Percentiles rank a stretch among this genome's conserved stretches.
Conservation (phyloP, 2,329 filamentous ascomycete genomes). For the Neocatenulostroma microsporum region DNA sequence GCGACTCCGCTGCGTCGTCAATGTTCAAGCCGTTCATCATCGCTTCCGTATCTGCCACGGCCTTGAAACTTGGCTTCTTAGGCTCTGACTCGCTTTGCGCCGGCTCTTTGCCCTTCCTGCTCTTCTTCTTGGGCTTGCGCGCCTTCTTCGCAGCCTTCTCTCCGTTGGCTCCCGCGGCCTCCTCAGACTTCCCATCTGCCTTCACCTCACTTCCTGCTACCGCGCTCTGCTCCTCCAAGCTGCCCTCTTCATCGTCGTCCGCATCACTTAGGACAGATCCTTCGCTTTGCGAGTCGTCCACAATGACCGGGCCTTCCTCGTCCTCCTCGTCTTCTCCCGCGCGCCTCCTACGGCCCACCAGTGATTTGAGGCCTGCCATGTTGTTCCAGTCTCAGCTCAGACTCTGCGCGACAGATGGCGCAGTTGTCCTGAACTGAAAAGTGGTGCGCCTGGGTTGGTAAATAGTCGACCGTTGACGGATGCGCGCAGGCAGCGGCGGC, state of each 20-base stretch:
- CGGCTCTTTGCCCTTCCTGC: constrained; percentile 22
- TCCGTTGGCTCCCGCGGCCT: constrained; percentile 15
- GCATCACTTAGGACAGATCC: constrained; percentile 50
- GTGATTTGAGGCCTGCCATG: constrained; percentile 54
- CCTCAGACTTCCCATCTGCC: constrained; percentile 23
- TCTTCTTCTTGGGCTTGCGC: constrained; percentile 24
- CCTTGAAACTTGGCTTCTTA: constrained; percentile 27
- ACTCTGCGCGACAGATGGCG: too few relatives aligned
- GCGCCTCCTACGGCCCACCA: constrained; percentile 60
- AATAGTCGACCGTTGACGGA: too few relatives aligned
- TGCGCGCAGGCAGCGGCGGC: too few relatives aligned
- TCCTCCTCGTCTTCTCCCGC: constrained; percentile 65
- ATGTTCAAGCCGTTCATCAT: constrained; percentile 54
- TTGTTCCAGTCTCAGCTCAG: too few relatives aligned
- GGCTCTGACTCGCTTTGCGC: constrained; percentile 8
- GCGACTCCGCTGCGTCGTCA: constrained; percentile 31
- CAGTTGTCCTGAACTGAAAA: too few relatives aligned
- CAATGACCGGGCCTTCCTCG: constrained; percentile 47
- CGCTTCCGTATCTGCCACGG: constrained; percentile 50
- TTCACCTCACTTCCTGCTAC: constrained; percentile 14
- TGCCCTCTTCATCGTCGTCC: constrained; percentile 40
- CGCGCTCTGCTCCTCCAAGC: constrained; percentile 24
- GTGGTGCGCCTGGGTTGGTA: too few relatives aligned
- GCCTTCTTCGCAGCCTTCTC: constrained; percentile 27
- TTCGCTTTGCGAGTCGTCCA: constrained; percentile 58